Evolutionary conservation across 2,329 filamentous ascomycete species (phyloP), one percentile per base, ranked within the genome.

Genomic region (Scedosporium boydii): DNA sequence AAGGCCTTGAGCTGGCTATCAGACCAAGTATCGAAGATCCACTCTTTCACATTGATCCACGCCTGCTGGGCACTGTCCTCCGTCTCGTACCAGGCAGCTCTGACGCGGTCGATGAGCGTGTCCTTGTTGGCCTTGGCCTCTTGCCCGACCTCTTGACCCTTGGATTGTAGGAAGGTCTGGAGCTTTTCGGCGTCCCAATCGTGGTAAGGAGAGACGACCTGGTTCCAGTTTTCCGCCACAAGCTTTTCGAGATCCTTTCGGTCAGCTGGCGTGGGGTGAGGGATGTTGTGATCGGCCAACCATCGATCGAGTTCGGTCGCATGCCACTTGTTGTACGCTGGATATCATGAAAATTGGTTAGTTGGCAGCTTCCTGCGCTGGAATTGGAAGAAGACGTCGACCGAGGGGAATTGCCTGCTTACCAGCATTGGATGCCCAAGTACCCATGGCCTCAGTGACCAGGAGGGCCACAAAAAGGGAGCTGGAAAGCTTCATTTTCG

Each of bases 301-400:
- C 95, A 99, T 70, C 93, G 86, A 79, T 99, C 93, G 34, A 99
- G 86, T 82, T 99, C 95, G 23, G 91, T 96, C 80, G 98, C 88
- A 70, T 98, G 93, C 95, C 95, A 99, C 75, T 95, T 97, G 79
- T 98, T 97, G 82, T 98, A 98, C 16, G 88, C 93, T 96, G 71
- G 58, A 68, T n/a, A 42, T 62, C 59, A 21, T 59, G 16, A 6
- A n/a, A 18, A 18, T 26, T 26, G 7, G 42, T 48, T 7, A 48
- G 44, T 21, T 48, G 5, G 14, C 18, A 21, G 44, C n/a, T 48
- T 18, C n/a, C 44, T 3, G 14, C 16, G 16, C 1, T 21, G 44
- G 6, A 16, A 21, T 21, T 48, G 16, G 10, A 38, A 27, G 27
- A 41, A 14, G 26, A 2, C 23, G 34, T 14, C 10, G 18, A 14